phyloP scores from a whole-genome alignment of 2,329 filamentous ascomycete genomes.

The Paecilomyces sp. region DNA sequence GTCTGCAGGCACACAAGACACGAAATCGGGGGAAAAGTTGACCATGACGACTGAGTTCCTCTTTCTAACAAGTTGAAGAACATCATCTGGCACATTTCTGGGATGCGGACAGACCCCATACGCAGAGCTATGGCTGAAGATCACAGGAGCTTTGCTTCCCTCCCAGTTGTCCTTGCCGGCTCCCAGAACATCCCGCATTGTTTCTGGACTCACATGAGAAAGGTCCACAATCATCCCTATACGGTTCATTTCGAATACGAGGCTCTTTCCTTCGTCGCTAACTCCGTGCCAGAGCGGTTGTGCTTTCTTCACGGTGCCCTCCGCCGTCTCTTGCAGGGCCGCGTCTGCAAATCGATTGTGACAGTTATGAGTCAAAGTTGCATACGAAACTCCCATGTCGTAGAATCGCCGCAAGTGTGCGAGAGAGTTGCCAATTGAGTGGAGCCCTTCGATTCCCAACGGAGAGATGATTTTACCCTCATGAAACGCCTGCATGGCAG shows the following conservation, averaged over 20 bases:
- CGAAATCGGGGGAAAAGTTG: constrained; percentile 77
- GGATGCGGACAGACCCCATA: constrained; percentile 78
- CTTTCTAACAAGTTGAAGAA: constrained; percentile 68
- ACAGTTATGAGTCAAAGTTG: constrained; percentile 88
- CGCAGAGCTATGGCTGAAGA: constrained; percentile 83
- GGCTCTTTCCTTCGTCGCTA: constrained; percentile 57
- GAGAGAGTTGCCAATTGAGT: constrained; percentile 79
- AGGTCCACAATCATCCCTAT: constrained; percentile 92
- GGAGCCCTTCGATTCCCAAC: constrained; percentile 76
- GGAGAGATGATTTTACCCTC: constrained; percentile 65
- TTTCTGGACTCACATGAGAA: constrained; percentile 69
- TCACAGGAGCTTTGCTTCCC: constrained; percentile 72
- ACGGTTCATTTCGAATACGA: constrained; percentile 87
- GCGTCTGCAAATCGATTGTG: constrained; percentile 86
- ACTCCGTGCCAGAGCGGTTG: constrained; percentile 53
- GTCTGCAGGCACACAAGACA: constrained; percentile 61
- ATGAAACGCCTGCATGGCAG: constrained; percentile 56
- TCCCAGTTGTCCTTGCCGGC: constrained; percentile 53
- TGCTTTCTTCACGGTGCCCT: constrained; percentile 30
- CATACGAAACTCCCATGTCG: constrained; percentile 74
- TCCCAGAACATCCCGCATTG: constrained; percentile 75
- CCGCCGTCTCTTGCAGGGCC: constrained; percentile 48
- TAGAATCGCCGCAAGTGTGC: constrained; percentile 66
- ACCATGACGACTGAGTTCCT: constrained; percentile 79
- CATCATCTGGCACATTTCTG: constrained; percentile 80